These are phyloP conservation scores for Mortierella sp. DNA, from an alignment of 371 early-diverging fungal genomes.

Conservation along the genomic window DNA sequence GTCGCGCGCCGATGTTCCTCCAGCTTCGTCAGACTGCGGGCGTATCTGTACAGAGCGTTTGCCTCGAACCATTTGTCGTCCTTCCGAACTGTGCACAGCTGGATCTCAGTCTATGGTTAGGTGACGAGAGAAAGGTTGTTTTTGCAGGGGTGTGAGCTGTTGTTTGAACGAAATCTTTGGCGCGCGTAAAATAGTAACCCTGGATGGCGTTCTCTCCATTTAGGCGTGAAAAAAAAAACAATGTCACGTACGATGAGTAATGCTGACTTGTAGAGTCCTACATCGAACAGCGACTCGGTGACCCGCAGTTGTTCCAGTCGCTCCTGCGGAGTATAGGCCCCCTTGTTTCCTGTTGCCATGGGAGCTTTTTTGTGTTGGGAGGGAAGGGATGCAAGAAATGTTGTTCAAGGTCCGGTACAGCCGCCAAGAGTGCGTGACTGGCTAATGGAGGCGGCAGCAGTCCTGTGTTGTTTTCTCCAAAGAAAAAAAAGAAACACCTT, in stretches of 20 bases:
- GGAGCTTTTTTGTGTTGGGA: background rate
- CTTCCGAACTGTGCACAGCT: constrained; percentile 27
- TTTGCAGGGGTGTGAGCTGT: background rate
- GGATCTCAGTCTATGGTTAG: constrained; percentile 29
- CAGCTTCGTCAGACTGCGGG: constrained; percentile 31
- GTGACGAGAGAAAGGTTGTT: background rate
- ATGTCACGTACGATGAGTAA: constrained; percentile 32
- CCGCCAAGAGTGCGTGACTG: background rate
- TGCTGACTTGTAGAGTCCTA: constrained; percentile 38
- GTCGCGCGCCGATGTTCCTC: constrained; percentile 31
- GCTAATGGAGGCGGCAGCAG: background rate
- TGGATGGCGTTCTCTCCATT: background rate
- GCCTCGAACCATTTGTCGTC: constrained; percentile 43
- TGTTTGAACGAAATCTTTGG: background rate
- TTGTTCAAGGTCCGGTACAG: background rate
- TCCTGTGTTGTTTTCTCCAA: background rate
- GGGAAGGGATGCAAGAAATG: background rate
- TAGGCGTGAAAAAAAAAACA: background rate
- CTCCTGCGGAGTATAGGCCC: constrained; percentile 21
- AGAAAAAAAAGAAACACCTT: background rate
- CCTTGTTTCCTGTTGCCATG: constrained; percentile 31
- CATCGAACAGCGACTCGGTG: constrained; percentile 26
- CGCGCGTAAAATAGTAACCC: background rate
- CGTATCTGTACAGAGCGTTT: constrained; percentile 28
- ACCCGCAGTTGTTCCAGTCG: constrained; percentile 28